Evolutionary conservation across 2,329 filamentous ascomycete species (phyloP), one percentile per base, ranked within the genome.

Genomic region (Pseudogymnoascus sp.): DNA sequence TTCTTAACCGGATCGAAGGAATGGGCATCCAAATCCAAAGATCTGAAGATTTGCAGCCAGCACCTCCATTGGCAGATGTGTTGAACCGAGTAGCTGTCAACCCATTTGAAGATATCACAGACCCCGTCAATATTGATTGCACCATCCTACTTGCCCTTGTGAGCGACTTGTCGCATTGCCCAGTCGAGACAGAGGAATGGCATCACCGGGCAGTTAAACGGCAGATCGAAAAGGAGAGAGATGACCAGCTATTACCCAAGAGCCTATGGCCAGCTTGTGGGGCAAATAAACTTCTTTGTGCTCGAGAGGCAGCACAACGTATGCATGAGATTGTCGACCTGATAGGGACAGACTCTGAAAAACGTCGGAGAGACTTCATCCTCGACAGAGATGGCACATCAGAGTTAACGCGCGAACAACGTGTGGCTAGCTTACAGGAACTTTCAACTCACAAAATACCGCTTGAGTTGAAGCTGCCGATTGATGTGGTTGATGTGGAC

Each of bases 71-170:
- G 11, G 60, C 63, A 39, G 63, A 66, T 43, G 67, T 67, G 37
- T 50, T 71, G 8, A 22, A 61, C 14, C 61, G 36, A 70, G 74
- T 80, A 39, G 70, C 75, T 20, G 67, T 74, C 33, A 73, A 77
- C 63, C 70, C 70, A 6, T 75, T 72, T 6, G 67, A 72, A 3
- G 66, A 66, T 4, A 71, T 79, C 30, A 75, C 78, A 1, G 64
- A 74, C 1, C 76, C 72, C 0, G 67, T 84, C 15, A 84, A 84
- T 66, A 76, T 84, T 60, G 82, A 84, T 69, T 83, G 80, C 68
- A 89, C 87, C 0, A 80, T 89, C 60, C 77, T 90, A 1, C 78
- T 90, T 5, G 86, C 86, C 3, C 75, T 89, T 15, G 81, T 86
- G 2, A 88, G 85, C 2, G 87, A 90, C 66, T 80, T 89, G 33